phyloP scores from a whole-genome alignment of 2,329 filamentous ascomycete genomes.

The Fusarium staphyleae region DNA sequence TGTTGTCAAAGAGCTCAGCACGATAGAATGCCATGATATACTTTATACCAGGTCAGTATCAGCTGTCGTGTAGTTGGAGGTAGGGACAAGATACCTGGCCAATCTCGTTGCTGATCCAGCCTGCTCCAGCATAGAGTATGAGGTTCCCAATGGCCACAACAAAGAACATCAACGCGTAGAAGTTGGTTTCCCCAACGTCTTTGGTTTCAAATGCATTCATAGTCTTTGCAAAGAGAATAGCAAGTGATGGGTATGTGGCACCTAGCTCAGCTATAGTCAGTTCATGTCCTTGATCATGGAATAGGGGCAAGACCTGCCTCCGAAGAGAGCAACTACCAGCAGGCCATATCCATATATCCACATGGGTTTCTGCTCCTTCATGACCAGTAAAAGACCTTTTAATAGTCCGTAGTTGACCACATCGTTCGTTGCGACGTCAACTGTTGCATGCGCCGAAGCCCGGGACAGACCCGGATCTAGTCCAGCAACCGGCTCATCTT shows the following conservation, averaged over 20 bases:
- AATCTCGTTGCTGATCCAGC: constrained; percentile 48
- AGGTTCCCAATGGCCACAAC: constrained; percentile 57
- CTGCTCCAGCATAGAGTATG: constrained; percentile 51
- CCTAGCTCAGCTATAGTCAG: constrained; percentile 35
- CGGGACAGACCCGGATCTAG: constrained; percentile 34
- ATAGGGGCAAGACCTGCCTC: constrained; percentile 34
- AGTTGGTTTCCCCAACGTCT: constrained; percentile 52
- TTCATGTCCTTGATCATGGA: not conserved
- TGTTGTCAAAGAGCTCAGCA: constrained; percentile 55
- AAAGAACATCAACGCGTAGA: constrained; percentile 65
- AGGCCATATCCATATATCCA: constrained; percentile 36
- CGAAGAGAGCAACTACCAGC: constrained; percentile 36
- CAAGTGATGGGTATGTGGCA: constrained; percentile 50
- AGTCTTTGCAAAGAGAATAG: constrained; percentile 50
- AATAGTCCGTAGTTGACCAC: constrained; percentile 39
- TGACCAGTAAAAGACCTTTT: constrained; percentile 41
- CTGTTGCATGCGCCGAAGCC: constrained; percentile 34
- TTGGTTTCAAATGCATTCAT: constrained; percentile 49
- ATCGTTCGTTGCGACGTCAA: constrained; percentile 9
- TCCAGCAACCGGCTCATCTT: constrained; percentile 48
- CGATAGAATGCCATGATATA: constrained; percentile 48
- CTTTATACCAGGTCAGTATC: constrained; percentile 12
- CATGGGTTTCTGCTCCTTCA: constrained; percentile 43
- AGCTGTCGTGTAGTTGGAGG: not conserved
- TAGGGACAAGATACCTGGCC: constrained; percentile 42